A percentile compares a stretch with the other conserved stretches of the same genome.
phyloP scores from a whole-genome alignment of 768 basidiomycete species.

The Strobilomyces dryophilus region DNA sequence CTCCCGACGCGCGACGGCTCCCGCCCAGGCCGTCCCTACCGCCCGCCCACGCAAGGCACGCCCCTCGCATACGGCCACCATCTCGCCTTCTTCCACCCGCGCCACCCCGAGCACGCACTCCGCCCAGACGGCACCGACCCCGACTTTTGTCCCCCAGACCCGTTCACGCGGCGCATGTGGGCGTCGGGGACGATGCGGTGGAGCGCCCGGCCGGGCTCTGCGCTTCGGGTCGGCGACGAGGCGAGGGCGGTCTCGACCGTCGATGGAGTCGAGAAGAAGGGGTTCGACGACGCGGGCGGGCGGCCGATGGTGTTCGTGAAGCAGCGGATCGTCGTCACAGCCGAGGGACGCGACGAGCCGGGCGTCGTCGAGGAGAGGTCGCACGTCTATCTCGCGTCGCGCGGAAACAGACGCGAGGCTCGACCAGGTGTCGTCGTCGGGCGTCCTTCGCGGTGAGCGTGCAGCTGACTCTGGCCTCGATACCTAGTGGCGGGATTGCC shows the following conservation, averaged over 20 bases:
- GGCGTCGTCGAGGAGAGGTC: constrained; percentile 60
- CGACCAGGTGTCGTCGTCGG: constrained; percentile 40
- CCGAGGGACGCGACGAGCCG: constrained; percentile 39
- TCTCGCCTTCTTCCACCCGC: constrained; percentile 70
- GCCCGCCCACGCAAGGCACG: constrained; percentile 37
- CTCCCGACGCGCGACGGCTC: constrained; percentile 70
- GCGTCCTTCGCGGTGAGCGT: too few species aligned
- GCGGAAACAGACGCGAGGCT: constrained; percentile 28
- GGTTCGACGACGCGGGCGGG: constrained; percentile 45
- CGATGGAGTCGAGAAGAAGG: constrained; percentile 55
- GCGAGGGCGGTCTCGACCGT: constrained; percentile 49
- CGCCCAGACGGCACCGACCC: constrained; percentile 70
- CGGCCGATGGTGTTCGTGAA: constrained; percentile 75
- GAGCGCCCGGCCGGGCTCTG: constrained; percentile 36
- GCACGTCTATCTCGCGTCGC: constrained; percentile 59
- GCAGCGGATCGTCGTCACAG: constrained; percentile 52
- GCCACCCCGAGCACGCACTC: constrained; percentile 51
- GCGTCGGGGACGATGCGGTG: constrained; percentile 67
- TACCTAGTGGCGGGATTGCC: constrained; percentile 52
- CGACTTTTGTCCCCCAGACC: constrained; percentile 66
- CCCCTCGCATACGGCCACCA: constrained; percentile 62
- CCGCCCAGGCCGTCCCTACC: constrained; percentile 33
- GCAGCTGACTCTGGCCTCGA: not conserved
- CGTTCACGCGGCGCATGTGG: constrained; percentile 81
- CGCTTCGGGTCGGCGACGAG: constrained; percentile 50